Base-by-base conservation (phyloP, 176 grass and related monocot genomes). In the Echinochloa phyllopogon region DNA sequence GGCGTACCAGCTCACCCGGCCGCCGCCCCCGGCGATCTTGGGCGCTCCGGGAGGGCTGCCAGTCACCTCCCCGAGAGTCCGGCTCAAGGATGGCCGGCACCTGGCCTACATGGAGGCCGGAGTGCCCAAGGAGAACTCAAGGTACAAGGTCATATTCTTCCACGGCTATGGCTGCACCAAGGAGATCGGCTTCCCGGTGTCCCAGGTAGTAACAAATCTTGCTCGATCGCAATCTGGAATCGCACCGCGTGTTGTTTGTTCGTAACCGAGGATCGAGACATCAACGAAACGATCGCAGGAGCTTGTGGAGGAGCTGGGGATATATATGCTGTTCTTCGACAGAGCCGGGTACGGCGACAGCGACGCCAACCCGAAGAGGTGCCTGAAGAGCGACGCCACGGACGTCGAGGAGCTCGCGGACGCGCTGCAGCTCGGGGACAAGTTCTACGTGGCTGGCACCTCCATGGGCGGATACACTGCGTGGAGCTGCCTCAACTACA, bases 401-500 rank as follows among this genome's bases (percentile, higher is more conserved):
- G 88, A 96, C 62, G 86, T 87, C 72, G 72, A 91, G 64, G 88
- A 89, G 60, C 85, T 96, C 62, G 91, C 91, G 18, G 65, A 93
- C 23, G 61, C 81, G 74, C 80, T 93, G 72, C 76, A 64, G 41
- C 75, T 96, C 29, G 91, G 94, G 20, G 13, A 52, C 20, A 96
- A 74, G 75, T 96, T 96, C 48, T 91, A 91, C 52, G n/a, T 96
- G 70, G 76, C 86, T 10, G 94, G 88, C 63, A 33, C 3, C 16
- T 96, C 94, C 71, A 83, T 89, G 88, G 94, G 94, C 36, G 90
- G 21, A 15, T 96, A 91, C 53, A 7, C 83, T 18, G 82, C 70
- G n/a, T 96, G 90, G 86, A 82, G 94, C 75, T 91, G 91, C 80
- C 94, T 96, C 67, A 59, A 87, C 55, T 96, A 91, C 85, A 89